Evolutionary conservation across 352 stramenopile species (phyloP), one percentile per base, ranked within the genome.

Genomic region (Globisporangium ultimum): DNA sequence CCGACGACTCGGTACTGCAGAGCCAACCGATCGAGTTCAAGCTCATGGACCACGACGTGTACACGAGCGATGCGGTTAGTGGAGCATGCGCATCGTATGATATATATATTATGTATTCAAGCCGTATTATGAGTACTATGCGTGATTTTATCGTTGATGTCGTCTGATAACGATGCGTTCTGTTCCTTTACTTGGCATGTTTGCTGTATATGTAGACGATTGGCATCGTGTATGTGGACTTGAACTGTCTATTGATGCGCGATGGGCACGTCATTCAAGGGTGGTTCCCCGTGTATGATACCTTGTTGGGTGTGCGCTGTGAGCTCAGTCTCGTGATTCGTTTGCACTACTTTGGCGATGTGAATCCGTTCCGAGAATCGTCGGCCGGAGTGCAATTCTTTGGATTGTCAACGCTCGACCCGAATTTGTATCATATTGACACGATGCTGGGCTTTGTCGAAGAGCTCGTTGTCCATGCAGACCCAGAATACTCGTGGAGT

Each of bases 241-340:
- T 99, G 41, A 99, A 99, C 84, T 98, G 95, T 48, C 76, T 99
- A 38, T 68, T 99, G n/a, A 99, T 98, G 84, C 78, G 81, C 22
- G 84, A 93, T 55, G 80, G 77, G 18, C 77, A 94, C 54, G 83
- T 89, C 43, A 97, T 99, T 62, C 93, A 98, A 64, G 97, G 97
- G 34, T 99, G 95, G 95, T 99, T 99, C 77, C 97, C 97, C 4
- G 84, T 99, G 10, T 99, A 99, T 70, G 96, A 99, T 78, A 99
- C 96, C 20, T 68, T 99, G 5, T 65, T 97, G 7, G 97, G 97
- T 20, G 93, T 99, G 40, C 86, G 96, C 28, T 98, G 97, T 50
- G 95, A 98, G 75, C 72, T 99, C 38, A 89, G 80, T 46, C 67
- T 99, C 18, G 93, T 96, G 20, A 92, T 99, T 36, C 97, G 98